A percentile compares a stretch with the other conserved stretches of the same genome.
phyloP scores from a whole-genome alignment of 495 filamentous ascomycete species.

The Lichina pygmaea region DNA sequence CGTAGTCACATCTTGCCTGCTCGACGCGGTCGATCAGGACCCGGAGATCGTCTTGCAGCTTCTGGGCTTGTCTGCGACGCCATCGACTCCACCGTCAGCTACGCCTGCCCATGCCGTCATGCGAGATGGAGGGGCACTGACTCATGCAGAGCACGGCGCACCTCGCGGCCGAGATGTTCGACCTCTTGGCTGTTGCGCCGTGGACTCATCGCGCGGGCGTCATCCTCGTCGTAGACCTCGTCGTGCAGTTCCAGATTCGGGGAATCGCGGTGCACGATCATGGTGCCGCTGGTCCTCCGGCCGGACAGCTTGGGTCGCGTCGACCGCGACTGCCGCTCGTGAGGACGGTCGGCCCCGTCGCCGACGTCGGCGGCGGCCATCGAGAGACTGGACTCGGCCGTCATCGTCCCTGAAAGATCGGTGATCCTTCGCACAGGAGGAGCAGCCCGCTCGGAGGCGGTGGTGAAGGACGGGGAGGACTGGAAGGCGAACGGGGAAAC shows the following conservation, averaged over 20 bases:
- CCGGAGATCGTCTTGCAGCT: slow-evolving; percentile 63
- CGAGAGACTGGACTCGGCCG: too few species aligned
- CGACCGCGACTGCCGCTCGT: background rate
- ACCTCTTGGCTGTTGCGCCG: slow-evolving; percentile 71
- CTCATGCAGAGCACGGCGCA: slow-evolving; percentile 36
- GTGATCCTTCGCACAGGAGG: too few species aligned
- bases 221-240: slow-evolving; percentile 49
- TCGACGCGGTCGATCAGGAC: slow-evolving; percentile 82
- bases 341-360: too few species aligned
- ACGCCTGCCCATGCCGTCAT: background rate
- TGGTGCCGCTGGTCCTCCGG: slow-evolving; percentile 53
- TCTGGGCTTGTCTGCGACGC: slow-evolving; percentile 47
- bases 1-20: slow-evolving; percentile 74
- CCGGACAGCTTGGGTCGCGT: slow-evolving; percentile 4
- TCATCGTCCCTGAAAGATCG: too few species aligned
- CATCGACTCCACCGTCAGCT: too few species aligned
- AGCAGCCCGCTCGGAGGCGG: too few species aligned
- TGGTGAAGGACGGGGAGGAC: too few species aligned
- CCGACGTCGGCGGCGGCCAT: too few species aligned
- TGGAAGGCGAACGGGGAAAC: too few species aligned
- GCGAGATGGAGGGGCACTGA: slow-evolving; percentile 6
- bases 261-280: slow-evolving; percentile 52
- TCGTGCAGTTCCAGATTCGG: slow-evolving; percentile 37
- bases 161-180: slow-evolving; percentile 58
- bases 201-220: slow-evolving; percentile 86